Evolutionary conservation across 2,329 filamentous ascomycete genomes (phyloP).

Genomic region (Aureobasidium pullulans): DNA sequence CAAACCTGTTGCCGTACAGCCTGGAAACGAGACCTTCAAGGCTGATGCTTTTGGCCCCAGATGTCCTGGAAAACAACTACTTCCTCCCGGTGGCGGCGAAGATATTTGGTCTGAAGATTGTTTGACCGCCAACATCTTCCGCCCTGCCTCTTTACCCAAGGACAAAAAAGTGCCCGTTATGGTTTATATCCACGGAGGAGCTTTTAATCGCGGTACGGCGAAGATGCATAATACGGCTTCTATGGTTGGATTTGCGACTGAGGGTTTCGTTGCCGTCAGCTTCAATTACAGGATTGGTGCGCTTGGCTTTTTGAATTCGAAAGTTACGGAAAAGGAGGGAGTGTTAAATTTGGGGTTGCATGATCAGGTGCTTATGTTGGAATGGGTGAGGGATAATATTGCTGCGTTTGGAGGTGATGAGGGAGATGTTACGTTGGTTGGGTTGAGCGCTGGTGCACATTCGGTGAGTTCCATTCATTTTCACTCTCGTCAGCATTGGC

Average conservation of each 20-base stretch:
- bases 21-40: slow-evolving; percentile 26
- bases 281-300: slow-evolving; percentile 48
- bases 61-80: slow-evolving; percentile 22
- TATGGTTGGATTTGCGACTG: slow-evolving; percentile 48
- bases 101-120: slow-evolving; percentile 43
- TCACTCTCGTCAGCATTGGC: not conserved
- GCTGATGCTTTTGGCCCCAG: slow-evolving; percentile 24
- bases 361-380: slow-evolving; percentile 23
- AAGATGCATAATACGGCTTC: slow-evolving; percentile 55
- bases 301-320: slow-evolving; percentile 59
- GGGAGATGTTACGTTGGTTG: slow-evolving; percentile 54
- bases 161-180: slow-evolving; percentile 43
- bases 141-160: slow-evolving; percentile 31
- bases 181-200: slow-evolving; percentile 57
- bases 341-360: slow-evolving; percentile 30
- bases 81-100: not conserved
- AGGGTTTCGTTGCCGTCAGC: slow-evolving; percentile 28
- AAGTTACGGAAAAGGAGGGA: slow-evolving; percentile 44
- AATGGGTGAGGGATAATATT: slow-evolving; percentile 36
- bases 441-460: slow-evolving; percentile 61
- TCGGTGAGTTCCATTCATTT: slow-evolving; percentile 36
- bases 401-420: slow-evolving; percentile 32
- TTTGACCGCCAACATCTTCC: slow-evolving; percentile 52
- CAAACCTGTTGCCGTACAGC: slow-evolving; percentile 35
- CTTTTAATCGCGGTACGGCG: slow-evolving; percentile 40